These are phyloP conservation scores for Starmerella floricola DNA, from an alignment of 805 yeast genomes.

Conservation along the genomic window DNA sequence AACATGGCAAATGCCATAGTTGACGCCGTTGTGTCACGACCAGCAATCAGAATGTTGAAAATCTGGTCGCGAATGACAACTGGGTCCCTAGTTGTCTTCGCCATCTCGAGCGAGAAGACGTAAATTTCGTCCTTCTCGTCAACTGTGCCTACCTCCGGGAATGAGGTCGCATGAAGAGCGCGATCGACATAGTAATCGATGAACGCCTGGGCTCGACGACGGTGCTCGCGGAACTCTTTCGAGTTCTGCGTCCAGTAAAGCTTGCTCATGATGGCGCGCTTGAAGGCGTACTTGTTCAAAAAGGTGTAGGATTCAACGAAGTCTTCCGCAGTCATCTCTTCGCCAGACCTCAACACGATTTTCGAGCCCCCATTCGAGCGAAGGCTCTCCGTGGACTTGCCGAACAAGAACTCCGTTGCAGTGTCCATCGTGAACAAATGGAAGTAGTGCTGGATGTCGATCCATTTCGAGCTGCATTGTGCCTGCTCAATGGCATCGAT, in stretches of 20 bases:
- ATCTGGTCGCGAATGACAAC: constrained; percentile 35
- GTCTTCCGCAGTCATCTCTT: constrained; percentile 20
- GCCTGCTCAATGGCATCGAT: constrained; percentile 7
- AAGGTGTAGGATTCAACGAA: constrained; percentile 18
- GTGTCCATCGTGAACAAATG: constrained; percentile 23
- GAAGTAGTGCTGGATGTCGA: constrained; percentile 18
- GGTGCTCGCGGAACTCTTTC: constrained; percentile 29
- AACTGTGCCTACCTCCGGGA: constrained; percentile 15
- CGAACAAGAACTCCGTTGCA: constrained; percentile 24
- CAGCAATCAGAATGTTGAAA: constrained; percentile 37
- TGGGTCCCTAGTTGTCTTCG: constrained; percentile 36
- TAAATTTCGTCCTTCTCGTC: constrained; percentile 27
- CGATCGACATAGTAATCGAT: constrained; percentile 32
- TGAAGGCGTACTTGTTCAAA: constrained; percentile 4
- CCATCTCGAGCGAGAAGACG: constrained; percentile 36
- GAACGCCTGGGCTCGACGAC: constrained; percentile 26
- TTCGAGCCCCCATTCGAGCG: background rate
- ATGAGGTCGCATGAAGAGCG: constrained; percentile 25
- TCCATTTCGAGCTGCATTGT: background rate
- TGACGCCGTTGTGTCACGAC: constrained; percentile 41
- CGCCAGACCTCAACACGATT: constrained; percentile 2
- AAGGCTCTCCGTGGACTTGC: constrained; percentile 11
- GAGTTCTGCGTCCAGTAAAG: constrained; percentile 11
- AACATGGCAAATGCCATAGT: constrained; percentile 33
- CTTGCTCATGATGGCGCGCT: constrained; percentile 1